Conservation (phyloP, 495 filamentous ascomycete genomes). For the Penicillium pulvis region DNA sequence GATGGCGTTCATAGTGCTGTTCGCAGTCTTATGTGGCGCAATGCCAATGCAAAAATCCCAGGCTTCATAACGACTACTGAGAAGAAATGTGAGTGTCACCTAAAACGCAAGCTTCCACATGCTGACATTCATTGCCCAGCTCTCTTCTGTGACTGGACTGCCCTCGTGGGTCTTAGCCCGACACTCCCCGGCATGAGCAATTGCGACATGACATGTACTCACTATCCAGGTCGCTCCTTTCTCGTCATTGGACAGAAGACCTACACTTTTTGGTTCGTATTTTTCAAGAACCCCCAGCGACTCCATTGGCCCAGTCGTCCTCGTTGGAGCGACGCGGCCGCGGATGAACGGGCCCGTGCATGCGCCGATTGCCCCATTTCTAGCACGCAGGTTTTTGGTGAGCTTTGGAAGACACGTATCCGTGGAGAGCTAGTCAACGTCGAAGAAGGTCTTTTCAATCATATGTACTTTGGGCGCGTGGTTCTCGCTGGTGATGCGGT, state of each 20-base stretch:
- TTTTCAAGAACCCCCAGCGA: not conserved
- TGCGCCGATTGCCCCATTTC: not conserved
- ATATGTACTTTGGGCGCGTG: not conserved
- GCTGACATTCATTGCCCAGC: not conserved
- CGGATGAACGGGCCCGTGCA: not conserved
- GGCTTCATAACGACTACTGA: not conserved
- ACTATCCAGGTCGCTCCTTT: not conserved
- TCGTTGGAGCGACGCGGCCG: not conserved
- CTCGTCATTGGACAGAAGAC: not conserved
- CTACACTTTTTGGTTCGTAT: not conserved
- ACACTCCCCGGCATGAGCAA: not conserved
- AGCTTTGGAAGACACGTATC: not conserved
- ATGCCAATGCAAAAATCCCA: conserved; percentile 7
- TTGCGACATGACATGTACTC: not conserved
- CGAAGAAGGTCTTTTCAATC: conserved; percentile 3
- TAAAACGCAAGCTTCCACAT: not conserved
- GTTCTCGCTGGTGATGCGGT: conserved; percentile 4
- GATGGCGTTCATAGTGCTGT: conserved; percentile 39
- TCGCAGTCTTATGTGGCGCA: conserved; percentile 11
- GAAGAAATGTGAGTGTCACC: not conserved
- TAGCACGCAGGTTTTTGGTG: not conserved
- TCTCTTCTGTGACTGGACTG: not conserved
- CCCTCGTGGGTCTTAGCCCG: not conserved
- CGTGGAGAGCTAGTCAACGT: not conserved
- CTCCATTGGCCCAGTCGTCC: not conserved